Evolutionary conservation across 139 green algal genomes (phyloP).

Genomic region (Chlamydomonas sp.): DNA sequence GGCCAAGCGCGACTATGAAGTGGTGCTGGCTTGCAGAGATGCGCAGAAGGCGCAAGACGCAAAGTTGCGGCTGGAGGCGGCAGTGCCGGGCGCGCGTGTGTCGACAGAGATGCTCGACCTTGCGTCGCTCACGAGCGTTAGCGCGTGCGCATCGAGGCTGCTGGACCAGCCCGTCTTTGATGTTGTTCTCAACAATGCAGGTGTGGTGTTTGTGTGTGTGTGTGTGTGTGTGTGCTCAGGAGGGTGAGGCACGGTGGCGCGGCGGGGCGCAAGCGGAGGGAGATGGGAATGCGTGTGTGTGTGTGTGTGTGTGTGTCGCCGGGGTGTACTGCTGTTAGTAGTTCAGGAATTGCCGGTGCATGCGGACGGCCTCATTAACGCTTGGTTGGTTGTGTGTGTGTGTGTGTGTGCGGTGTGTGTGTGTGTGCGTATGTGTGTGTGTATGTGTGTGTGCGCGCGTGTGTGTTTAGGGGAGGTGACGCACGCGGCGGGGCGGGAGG

Average conservation of each 20-base stretch:
- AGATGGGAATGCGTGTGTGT: no score
- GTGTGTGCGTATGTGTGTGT: no score
- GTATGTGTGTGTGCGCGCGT: no score
- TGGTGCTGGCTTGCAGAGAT: slow-evolving; percentile 10
- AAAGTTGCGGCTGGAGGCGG: slow-evolving; percentile 7
- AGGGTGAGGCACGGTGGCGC: no score
- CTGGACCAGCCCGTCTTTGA: slow-evolving; percentile 49
- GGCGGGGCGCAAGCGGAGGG: no score
- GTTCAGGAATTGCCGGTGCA: no score
- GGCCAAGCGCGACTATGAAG: background rate
- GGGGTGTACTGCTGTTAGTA: slow-evolving; percentile 3
- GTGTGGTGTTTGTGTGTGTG: slow-evolving; percentile 14
- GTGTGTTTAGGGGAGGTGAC: no score
- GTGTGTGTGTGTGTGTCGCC: background rate
- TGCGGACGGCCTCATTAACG: no score
- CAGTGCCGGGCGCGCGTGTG: slow-evolving; percentile 33
- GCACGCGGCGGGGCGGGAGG: no score
- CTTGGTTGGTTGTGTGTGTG: no score
- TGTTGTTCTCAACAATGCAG: slow-evolving; percentile 76
- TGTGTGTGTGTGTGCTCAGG: background rate
- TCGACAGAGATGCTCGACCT: slow-evolving; percentile 51
- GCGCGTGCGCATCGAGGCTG: slow-evolving; percentile 36
- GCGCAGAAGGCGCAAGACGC: background rate
- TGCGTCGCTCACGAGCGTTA: slow-evolving; percentile 45
- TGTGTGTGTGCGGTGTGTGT: no score